Conservation (phyloP, 164 flowering plant species). For the Piper betle region DNA sequence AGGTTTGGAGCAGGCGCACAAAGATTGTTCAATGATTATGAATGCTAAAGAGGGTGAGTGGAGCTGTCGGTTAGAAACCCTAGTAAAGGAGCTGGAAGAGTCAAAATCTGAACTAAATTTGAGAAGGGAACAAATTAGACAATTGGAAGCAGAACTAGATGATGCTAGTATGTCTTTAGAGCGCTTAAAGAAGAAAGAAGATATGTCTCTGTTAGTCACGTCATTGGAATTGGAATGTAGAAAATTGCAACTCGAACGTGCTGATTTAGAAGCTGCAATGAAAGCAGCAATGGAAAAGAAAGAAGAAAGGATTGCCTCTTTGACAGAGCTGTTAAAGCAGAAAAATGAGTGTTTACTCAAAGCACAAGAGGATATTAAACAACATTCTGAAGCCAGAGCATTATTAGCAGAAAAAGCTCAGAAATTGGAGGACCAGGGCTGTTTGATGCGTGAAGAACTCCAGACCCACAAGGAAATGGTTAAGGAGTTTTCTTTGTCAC, state of each 20-base stretch:
- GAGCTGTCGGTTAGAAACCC: conserved; percentile 19
- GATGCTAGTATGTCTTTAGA: conserved; percentile 11
- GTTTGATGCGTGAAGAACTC: conserved; percentile 17
- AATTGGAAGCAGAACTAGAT: conserved; percentile 32
- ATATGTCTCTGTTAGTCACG: conserved; percentile 18
- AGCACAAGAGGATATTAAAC: conserved; percentile 13
- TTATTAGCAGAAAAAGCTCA: conserved; percentile 13
- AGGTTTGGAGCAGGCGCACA: conserved; percentile 36
- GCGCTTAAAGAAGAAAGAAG: conserved; percentile 24
- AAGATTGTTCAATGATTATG: conserved; percentile 29
- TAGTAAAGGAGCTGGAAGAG: conserved; percentile 20
- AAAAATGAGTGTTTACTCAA: conserved; percentile 13
- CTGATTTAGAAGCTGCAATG: conserved; percentile 4
- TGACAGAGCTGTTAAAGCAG: conserved; percentile 16
- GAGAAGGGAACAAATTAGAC: conserved; percentile 16
- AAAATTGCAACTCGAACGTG: conserved; percentile 12
- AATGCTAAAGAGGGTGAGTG: conserved; percentile 42
- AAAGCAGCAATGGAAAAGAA: conserved; percentile 6
- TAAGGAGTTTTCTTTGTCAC: conserved; percentile 18
- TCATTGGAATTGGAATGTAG: conserved; percentile 22
- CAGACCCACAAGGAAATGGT: conserved; percentile 15
- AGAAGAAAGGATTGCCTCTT: conserved; percentile 9
- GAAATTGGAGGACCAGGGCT: conserved; percentile 10
- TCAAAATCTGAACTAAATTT: conserved; percentile 14
- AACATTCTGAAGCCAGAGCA: conserved; percentile 9